Evolutionary conservation across 2,329 filamentous ascomycete genomes (phyloP).

Genomic region (Colletotrichum costaricense): DNA sequence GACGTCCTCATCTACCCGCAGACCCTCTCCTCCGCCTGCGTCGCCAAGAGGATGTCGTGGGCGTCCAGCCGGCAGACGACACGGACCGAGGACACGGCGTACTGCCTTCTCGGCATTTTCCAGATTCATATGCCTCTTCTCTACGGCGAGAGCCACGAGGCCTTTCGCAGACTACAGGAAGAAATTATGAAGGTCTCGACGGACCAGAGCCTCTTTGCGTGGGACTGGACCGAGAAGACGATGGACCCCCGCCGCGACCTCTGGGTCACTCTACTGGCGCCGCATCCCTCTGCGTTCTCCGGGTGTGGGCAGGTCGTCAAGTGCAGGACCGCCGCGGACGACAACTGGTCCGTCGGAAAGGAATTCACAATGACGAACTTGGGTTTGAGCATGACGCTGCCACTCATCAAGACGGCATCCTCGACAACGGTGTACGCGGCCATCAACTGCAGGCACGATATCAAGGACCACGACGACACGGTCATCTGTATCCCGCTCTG

Average conservation of each 20-base stretch:
- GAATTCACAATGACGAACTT: not conserved
- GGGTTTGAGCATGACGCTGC: not conserved
- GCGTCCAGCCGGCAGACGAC: conserved; percentile 38
- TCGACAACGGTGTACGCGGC: not conserved
- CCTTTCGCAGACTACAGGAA: conserved; percentile 37
- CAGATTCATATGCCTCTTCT: conserved; percentile 41
- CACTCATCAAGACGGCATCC: not conserved
- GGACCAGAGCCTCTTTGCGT: conserved; percentile 5
- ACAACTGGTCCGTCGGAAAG: not conserved
- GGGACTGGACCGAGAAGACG: not conserved
- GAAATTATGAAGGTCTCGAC: conserved; percentile 2
- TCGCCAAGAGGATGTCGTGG: conserved; percentile 42
- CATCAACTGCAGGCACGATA: not conserved
- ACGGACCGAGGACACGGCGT: conserved; percentile 38
- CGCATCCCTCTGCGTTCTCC: not conserved
- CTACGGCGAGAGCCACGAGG: conserved; percentile 40
- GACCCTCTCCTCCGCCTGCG: conserved; percentile 28
- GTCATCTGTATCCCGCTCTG: not conserved
- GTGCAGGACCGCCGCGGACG: not conserved
- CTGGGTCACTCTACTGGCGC: not conserved
- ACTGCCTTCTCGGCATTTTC: conserved; percentile 42
- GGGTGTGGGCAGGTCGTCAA: not conserved
- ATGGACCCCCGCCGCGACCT: not conserved
- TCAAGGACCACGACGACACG: not conserved
- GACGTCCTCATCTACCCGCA: not conserved